Conservation (phyloP, 495 filamentous ascomycete species). For the Lichenothelia convexa region DNA sequence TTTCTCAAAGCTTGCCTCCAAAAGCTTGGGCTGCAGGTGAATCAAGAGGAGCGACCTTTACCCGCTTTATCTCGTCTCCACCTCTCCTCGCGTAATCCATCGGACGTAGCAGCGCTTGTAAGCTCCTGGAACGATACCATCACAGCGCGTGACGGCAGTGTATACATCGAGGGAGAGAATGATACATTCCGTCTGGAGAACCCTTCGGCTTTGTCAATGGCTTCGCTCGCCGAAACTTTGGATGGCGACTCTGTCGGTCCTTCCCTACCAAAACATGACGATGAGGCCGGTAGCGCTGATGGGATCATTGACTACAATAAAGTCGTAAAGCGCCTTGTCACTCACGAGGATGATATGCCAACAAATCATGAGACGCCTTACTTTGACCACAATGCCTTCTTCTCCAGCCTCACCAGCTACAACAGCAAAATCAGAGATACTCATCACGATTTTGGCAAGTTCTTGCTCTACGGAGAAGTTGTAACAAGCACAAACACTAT, state of each 20-base stretch:
- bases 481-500: conserved; percentile 89
- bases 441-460: conserved; percentile 51
- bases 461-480: conserved; percentile 76
- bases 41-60: conserved; percentile 45
- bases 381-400: conserved; percentile 75
- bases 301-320: conserved; percentile 58
- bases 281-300: conserved; percentile 21
- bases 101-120: conserved; percentile 48
- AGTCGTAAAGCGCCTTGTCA: conserved; percentile 51
- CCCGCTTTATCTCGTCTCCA: conserved; percentile 76
- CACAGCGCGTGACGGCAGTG: conserved; percentile 43
- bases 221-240: conserved; percentile 5
- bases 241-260: conserved; percentile 1
- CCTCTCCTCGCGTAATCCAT: conserved; percentile 50
- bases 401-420: conserved; percentile 50
- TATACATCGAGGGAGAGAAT: conserved; percentile 67
- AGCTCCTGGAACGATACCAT: conserved; percentile 48
- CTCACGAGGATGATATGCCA: conserved; percentile 53
- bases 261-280: conserved; percentile 16
- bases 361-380: conserved; percentile 61
- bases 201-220: conserved; percentile 43
- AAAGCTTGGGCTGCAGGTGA: conserved; percentile 70
- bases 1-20: conserved; percentile 68
- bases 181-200: conserved; percentile 68
- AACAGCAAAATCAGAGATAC: conserved; percentile 34